Evolutionary conservation across 1,139 yeast species (phyloP), one percentile per base, ranked within the genome.

Genomic region (Candida sanyaensis): DNA sequence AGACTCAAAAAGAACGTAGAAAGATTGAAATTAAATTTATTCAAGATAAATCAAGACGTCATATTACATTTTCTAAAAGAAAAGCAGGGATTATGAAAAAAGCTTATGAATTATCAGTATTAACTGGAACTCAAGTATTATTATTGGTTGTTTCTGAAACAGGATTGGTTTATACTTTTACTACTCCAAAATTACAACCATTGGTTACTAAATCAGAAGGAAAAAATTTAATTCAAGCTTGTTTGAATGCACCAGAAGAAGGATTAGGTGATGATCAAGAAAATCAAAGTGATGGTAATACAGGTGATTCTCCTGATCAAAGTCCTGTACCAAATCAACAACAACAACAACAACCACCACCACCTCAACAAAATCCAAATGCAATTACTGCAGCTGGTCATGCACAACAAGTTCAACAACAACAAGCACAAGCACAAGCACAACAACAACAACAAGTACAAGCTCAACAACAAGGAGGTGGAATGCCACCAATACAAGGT

Each of bases 31-130:
- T 93, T 69, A 90, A 91, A 75, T 93, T 93, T 64, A 93, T 93
- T 62, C 96, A 92, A 71, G 97, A 93, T 70, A 93, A 93, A 73
- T 89, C 97, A 30, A 85, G 98, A 68, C 90, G 99, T 64, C 99
- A 93, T 71, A 93, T 93, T 59, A 93, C 99, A 27, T 93, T 93
- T 62, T 89, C 97, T 46, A 93, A 93, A 75, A 88, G 99, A 70
- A 92, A 93, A 71, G 98, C 97, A 39, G 99, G 99, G 55, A 93
- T 93, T 62, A 93, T 93, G 99, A 93, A 93, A 73, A 93, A 87
- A 75, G 99, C 99, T 13, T 93, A 93, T 71, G 99, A 93, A 68
- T 79, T 93, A 57, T 86, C 96, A 26, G 98, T 95, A 44, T 79
- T 93, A 59, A 93, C 99, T 8, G 99, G 99, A 45, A 93, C 98